Base-by-base conservation (phyloP, 352 stramenopile genomes). In the Globisporangium parvum region DNA sequence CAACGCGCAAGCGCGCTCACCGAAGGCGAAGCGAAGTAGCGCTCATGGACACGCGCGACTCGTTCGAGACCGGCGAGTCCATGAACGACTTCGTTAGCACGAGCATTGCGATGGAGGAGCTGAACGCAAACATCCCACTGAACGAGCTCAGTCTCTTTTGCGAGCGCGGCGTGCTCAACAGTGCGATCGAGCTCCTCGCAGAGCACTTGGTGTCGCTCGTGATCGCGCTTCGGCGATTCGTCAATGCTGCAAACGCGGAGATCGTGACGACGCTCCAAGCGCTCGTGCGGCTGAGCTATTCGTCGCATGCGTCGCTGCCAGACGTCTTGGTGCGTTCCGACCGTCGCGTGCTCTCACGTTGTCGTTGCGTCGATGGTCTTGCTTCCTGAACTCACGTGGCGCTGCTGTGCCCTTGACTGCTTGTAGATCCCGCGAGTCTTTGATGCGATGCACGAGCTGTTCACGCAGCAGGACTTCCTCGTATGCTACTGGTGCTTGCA, bases 401-500 rank as follows among this genome's bases (percentile, higher is more conserved):
- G 39, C 15, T 23, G 46, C 2, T 47, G 18, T 15, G 3, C 15
- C 14, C 20, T n/a, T 8, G 18, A 44, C 39, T 44, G 41, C 20
- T 8, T 47, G 41, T 48, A 84, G 73, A 77, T 80, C 24, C 65
- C 69, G 31, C 60, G 66, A 0, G 60, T 88, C 15, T 69, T 85
- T 42, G 74, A 87, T 24, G 76, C 67, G 3, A 54, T 85, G 0
- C 65, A 84, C 23, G 77, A 84, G 40, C 69, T 91, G 9, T 58
- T 91, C 47, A 42, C 73, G 6, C 73, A 81, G 28, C 73, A 80
- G 51, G 73, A 91, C 37, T 71, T 77, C 35, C 65, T 91, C 41
- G 76, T 63, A 8, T 75, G 66, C 37, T 91, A 88, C 53, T 91
- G 80, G 80, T 82, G 77, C 18, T 60, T 91, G 20, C 68, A 79